phyloP scores from a whole-genome alignment of 352 stramenopile species.

The Blastocystis sp. region DNA sequence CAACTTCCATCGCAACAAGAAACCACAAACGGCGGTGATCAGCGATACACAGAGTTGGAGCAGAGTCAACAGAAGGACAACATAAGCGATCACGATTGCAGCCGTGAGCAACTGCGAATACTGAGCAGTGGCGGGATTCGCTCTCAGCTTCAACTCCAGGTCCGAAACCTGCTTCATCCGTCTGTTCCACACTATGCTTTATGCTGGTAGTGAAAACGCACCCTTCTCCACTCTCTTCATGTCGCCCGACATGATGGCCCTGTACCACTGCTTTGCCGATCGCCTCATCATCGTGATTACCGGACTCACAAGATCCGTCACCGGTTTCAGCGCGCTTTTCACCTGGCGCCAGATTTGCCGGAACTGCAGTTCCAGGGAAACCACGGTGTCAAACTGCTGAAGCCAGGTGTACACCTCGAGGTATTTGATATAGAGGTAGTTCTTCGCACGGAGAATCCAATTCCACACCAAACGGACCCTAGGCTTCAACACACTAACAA shows the following conservation, averaged over 20 bases:
- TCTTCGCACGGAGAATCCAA: background rate
- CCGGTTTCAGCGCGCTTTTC: background rate
- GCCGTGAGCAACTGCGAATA: background rate
- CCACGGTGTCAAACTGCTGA: background rate
- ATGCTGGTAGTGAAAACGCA: background rate
- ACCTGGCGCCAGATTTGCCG: background rate
- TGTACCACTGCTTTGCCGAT: background rate
- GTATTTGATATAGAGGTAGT: background rate
- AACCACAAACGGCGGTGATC: background rate
- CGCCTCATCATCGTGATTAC: background rate
- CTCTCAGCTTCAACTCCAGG: background rate
- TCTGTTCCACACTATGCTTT: background rate
- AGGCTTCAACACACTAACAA: background rate
- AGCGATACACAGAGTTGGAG: background rate
- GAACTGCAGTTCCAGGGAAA: background rate
- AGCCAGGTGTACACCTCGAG: background rate
- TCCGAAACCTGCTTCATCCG: background rate
- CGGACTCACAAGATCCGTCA: background rate
- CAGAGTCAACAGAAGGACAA: background rate
- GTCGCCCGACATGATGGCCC: background rate
- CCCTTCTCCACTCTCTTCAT: background rate
- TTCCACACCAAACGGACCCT: background rate
- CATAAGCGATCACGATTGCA: background rate
- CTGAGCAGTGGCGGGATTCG: background rate
- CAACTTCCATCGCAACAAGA: background rate